A percentile compares a stretch with the other conserved stretches of the same genome.
Evolutionary conservation across 2,329 filamentous ascomycete genomes (phyloP).

Genomic region (Fusarium euwallaceae): DNA sequence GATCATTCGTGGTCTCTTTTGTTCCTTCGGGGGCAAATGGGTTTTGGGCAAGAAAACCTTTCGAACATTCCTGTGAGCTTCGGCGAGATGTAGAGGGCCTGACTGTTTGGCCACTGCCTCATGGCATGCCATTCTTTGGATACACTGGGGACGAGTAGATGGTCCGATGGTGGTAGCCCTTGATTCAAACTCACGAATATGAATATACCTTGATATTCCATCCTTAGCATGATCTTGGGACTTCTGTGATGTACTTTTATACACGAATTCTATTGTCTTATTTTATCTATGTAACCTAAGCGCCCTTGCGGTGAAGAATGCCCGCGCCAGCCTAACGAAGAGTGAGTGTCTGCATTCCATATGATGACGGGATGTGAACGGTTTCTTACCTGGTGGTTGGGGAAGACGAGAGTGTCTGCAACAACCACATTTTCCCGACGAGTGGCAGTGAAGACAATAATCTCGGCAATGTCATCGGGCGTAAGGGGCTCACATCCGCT

Average conservation of each 20-base stretch:
- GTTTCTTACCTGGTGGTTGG: slow-evolving; percentile 82
- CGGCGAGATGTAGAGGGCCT: not conserved
- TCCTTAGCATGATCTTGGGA: too few species aligned
- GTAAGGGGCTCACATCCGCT: slow-evolving; percentile 86
- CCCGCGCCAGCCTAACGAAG: slow-evolving; percentile 49
- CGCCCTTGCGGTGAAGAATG: slow-evolving; percentile 48
- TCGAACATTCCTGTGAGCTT: slow-evolving; percentile 51
- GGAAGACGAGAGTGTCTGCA: slow-evolving; percentile 88
- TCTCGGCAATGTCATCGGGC: slow-evolving; percentile 90
- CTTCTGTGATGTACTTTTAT: not conserved
- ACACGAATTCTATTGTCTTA: slow-evolving; percentile 4
- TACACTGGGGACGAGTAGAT: not conserved
- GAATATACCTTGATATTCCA: not conserved
- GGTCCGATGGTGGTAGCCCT: not conserved
- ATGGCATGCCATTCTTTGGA: not conserved
- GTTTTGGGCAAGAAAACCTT: slow-evolving; percentile 58
- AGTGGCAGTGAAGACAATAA: slow-evolving; percentile 87
- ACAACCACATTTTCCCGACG: slow-evolving; percentile 91
- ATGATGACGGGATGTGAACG: too few species aligned
- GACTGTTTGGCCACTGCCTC: not conserved
- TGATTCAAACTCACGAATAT: not conserved
- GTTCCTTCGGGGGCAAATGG: slow-evolving; percentile 49
- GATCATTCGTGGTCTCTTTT: slow-evolving; percentile 42
- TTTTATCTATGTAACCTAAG: slow-evolving; percentile 13
- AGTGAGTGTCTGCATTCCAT: slow-evolving; percentile 13